Evolutionary conservation across 257 asterid species (phyloP), one percentile per base, ranked within the genome.

Genomic region (Solanum rostratum): DNA sequence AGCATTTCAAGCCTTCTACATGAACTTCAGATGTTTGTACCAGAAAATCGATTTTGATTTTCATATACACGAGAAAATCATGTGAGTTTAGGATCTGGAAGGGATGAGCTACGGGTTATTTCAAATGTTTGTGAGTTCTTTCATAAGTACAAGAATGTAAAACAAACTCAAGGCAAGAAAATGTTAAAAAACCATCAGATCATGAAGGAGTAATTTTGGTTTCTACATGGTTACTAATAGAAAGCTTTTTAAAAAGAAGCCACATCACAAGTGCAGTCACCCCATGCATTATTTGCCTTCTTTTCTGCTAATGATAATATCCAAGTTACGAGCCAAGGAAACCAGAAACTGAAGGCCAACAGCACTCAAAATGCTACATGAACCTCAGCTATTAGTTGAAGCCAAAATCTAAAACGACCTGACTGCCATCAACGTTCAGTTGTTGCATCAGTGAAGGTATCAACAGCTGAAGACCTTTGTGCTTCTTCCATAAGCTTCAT

Each of bases 401-500:
- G 82, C 43, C 82, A 78, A 50, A 49, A 39, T 78, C 63, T 63
- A 50, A 11, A 30, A 19, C 19, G 10, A 27, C 71, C 71, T 22
- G 41, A 53, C 73, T n/a, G 19, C 55, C 84, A 39, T 89, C 90
- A 90, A 71, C 89, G 89, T 86, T 95, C 95, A 52, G 85, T 59
- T 24, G 59, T 90, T 43, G 83, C 82, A 27, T 80, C 85, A 50
- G 85, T 37, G 43, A 52, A 74, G 13, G 84, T 22, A 86, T 62
- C 84, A 9, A 69, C 60, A 0, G 85, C 82, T 24, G 89, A 88
- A 55, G 94, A 86, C 87, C 85, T 89, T 88, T 91, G 97, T 27
- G 90, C 94, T 89, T 78, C 82, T 78, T 96, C 98, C 91, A 93
- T 79, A 71, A 96, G 94, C 91, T 91, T 81, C 94, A 90, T 92